Conservation (phyloP, 2,329 filamentous ascomycete species). For the Fusarium sp. region DNA sequence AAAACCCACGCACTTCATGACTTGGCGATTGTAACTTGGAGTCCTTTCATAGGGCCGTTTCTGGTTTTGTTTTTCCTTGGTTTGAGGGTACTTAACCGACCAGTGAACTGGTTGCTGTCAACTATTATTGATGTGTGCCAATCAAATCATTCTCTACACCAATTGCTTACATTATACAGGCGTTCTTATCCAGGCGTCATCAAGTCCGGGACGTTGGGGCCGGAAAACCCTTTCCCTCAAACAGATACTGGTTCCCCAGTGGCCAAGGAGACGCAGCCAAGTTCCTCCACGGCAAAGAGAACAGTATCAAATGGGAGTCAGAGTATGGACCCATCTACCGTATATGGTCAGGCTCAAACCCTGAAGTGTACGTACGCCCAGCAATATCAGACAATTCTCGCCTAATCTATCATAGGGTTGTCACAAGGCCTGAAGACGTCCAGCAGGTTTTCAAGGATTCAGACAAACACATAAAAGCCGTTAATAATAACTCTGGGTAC, state of each 20-base stretch:
- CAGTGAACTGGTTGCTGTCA: neutral
- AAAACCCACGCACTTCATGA: too few species aligned
- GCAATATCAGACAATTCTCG: too few species aligned
- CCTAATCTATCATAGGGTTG: neutral
- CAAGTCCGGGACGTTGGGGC: neutral
- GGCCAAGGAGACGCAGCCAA: neutral
- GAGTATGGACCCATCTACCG: neutral
- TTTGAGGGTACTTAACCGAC: neutral
- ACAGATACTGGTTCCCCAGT: neutral
- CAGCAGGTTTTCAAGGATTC: neutral
- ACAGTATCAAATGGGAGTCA: neutral
- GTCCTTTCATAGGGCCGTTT: neutral
- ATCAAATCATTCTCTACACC: fast-evolving
- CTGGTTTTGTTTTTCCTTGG: neutral
- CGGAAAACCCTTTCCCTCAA: neutral
- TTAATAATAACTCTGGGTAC: neutral
- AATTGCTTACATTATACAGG: neutral
- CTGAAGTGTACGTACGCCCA: neutral
- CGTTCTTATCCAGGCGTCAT: neutral
- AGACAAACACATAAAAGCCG: neutral
- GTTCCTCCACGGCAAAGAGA: neutral
- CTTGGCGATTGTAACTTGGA: neutral
- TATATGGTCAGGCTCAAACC: neutral
- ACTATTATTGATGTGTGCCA: neutral
- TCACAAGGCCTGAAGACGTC: neutral